phyloP scores from a whole-genome alignment of 352 stramenopile genomes.

The Stramenopiles sp. region DNA sequence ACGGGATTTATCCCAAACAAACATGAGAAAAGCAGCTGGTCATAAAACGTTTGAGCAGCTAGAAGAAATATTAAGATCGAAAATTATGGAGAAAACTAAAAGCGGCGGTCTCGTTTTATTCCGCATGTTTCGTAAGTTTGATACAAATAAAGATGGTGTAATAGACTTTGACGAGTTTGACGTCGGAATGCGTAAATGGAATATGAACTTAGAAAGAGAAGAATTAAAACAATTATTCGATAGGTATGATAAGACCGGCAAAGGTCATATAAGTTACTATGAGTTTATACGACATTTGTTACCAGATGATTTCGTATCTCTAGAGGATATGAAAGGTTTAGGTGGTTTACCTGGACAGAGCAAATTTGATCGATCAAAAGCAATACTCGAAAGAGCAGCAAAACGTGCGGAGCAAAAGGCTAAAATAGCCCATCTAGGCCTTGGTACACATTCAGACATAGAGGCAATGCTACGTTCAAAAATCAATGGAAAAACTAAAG shows the following conservation, averaged over 20 bases:
- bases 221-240: neutral
- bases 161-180: neutral
- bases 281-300: slow-evolving; percentile 1
- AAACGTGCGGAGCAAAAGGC: neutral
- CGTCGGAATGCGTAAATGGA: neutral
- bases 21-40: neutral
- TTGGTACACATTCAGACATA: neutral
- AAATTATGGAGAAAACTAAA: neutral
- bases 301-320: neutral
- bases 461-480: neutral
- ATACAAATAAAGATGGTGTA: neutral
- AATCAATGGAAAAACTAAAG: slow-evolving; percentile 2
- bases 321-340: neutral
- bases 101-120: neutral
- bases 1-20: neutral
- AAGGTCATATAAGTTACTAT: neutral
- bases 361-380: neutral
- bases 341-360: neutral
- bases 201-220: neutral
- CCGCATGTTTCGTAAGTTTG: slow-evolving; percentile 2
- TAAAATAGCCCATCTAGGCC: neutral
- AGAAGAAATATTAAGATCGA: neutral
- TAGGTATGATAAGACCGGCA: neutral
- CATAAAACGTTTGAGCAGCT: neutral
- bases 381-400: neutral